These are phyloP conservation scores for Xylariaceae sp. DNA, from an alignment of 2,329 filamentous ascomycete genomes.

Conservation along the genomic window DNA sequence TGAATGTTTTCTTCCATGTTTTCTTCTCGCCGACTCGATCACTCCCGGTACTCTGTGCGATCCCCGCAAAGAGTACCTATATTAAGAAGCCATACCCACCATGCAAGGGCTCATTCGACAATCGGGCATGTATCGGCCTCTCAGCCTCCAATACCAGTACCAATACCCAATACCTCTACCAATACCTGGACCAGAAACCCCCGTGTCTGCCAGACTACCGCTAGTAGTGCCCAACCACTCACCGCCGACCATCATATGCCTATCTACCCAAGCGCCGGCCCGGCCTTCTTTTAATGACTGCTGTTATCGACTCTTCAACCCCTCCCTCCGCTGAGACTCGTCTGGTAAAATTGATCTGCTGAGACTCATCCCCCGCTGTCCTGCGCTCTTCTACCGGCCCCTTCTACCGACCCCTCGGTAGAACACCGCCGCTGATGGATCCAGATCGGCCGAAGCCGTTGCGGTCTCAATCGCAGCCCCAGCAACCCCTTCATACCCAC, in stretches of 20 bases:
- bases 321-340: not conserved
- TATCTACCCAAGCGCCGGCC: not conserved
- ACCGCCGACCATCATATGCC: not conserved
- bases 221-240: not conserved
- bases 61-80: not conserved
- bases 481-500: conserved; percentile 22
- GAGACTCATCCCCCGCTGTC: no score
- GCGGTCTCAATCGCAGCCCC: not conserved
- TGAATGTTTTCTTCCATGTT: not conserved
- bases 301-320: not conserved
- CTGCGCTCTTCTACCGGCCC: no score
- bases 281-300: not conserved
- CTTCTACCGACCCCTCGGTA: not conserved
- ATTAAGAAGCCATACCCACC: not conserved
- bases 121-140: not conserved
- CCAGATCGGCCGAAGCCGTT: not conserved
- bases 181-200: not conserved
- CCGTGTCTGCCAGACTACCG: not conserved
- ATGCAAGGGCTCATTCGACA: not conserved
- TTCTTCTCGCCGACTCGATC: not conserved
- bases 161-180: not conserved
- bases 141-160: not conserved
- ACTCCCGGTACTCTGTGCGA: not conserved
- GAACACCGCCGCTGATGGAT: not conserved
- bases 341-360: not conserved